Evolutionary conservation across 139 green algal genomes (phyloP), one percentile per base, ranked within the genome.

Genomic region (Klebsormidium nitens): DNA sequence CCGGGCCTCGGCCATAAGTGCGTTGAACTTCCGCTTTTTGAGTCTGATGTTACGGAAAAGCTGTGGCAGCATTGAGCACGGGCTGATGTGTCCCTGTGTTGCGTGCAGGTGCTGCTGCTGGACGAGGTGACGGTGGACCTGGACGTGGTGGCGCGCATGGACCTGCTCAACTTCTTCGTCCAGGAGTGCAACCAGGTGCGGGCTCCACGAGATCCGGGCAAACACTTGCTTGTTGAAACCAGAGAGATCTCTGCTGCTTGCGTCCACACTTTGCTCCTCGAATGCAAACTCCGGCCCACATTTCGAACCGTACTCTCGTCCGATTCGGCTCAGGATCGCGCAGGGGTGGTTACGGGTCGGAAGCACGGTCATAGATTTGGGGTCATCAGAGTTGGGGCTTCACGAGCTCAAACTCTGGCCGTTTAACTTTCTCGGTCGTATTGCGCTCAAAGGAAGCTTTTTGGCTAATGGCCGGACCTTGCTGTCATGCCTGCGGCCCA

Each of bases 71-170:
- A n/a, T n/a, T n/a, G n/a, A n/a, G n/a, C n/a, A n/a, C n/a, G n/a
- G n/a, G n/a, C n/a, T n/a, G n/a, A n/a, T n/a, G n/a, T n/a, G n/a
- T n/a, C n/a, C n/a, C n/a, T 3, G 50, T 79, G 36, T 36, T 75
- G 11, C 60, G 61, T 38, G 55, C 69, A 86, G 76, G 88, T 97
- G 48, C 64, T 95, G 31, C 71, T 95, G 36, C 75, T 95, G 64
- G 89, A 95, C 69, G 89, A 95, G 64, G 86, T 95, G 65, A 99
- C 94, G 3, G 94, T 99, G 14, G 94, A 99, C 79, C 81, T 99
- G 47, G 94, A 99, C 74, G 93, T 99, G 35, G 79, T 98, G 32
- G 92, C 87, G 0, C 84, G 94, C 0, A 73, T 90, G 2, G 88
- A 96, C 61, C 86, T 99, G 5, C 89, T 99, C 80, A 37, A 71